Evolutionary conservation across 441 rosid genomes (phyloP), one percentile per base, ranked within the genome.

Genomic region (Adansonia gregorii): DNA sequence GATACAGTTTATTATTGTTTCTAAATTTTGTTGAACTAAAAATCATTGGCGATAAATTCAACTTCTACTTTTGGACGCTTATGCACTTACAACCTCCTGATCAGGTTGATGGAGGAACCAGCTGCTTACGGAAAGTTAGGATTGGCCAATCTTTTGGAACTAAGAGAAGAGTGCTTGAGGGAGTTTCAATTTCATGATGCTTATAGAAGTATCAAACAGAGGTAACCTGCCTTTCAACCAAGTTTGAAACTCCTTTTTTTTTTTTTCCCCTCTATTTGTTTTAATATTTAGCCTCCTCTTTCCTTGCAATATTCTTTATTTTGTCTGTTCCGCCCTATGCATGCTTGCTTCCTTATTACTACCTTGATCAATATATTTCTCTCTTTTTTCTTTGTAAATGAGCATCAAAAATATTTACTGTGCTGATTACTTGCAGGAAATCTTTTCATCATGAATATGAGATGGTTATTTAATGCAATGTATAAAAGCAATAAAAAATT

Each of bases 61-160:
- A 54, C 65, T 35, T 17, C 4, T 35, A 27, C 27, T 46, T 8
- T 60, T 43, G 20, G 67, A 74, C 22, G 67, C 67, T 51, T 59
- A 45, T 52, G 59, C 59, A 35, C n/a, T 72, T 75, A 60, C 27
- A 73, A 77, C 43, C 39, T 60, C 11, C 22, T 76, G 59, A 61
- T 79, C 82, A 96, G 99, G 86, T 86, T 96, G 88, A 96, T 93
- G 92, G 98, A 96, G 83, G 99, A 96, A 86, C 98, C 98, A 56
- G 93, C 98, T 75, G 99, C 99, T 74, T 96, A 94, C 83, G 99
- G 98, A 66, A 94, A 96, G 85, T 84, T 96, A 67, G 99, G 99
- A 48, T 86, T 96, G 80, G 99, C 99, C 71, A 94, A 94, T 86
- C 98, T 96, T 35, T 90, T 94, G 90, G 99, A 96, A 80, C 88